These are phyloP conservation scores for Penstemon davidsonii DNA, from an alignment of 257 asterid species.

Conservation along the genomic window DNA sequence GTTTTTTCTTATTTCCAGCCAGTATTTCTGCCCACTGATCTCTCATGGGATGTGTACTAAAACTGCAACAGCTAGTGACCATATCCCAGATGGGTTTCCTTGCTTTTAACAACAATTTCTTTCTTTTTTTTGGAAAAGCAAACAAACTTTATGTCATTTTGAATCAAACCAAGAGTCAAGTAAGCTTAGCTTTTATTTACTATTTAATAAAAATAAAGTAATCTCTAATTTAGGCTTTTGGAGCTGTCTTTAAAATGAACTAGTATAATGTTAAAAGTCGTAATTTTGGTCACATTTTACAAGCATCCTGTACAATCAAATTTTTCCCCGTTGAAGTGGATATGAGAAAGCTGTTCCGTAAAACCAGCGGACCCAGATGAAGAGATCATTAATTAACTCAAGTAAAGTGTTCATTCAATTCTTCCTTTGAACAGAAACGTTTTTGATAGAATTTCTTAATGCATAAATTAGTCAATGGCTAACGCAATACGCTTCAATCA, in stretches of 20 bases:
- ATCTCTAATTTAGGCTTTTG: conserved; percentile 26
- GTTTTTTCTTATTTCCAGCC: conserved; percentile 48
- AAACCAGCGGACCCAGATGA: conserved; percentile 26
- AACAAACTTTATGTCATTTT: conserved; percentile 51
- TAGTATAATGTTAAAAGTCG: conserved; percentile 17
- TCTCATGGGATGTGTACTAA: conserved; percentile 40
- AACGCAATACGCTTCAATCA: background rate
- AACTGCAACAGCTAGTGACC: conserved; percentile 27
- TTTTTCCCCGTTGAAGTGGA: conserved; percentile 32
- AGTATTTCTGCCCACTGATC: conserved; percentile 45
- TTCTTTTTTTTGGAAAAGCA: conserved; percentile 39
- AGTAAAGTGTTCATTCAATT: conserved; percentile 22
- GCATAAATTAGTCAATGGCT: background rate
- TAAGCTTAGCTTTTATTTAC: conserved; percentile 20
- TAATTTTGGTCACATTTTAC: conserved; percentile 21
- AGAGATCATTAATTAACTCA: conserved; percentile 27
- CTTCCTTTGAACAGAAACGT: conserved; percentile 11
- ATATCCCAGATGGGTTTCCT: conserved; percentile 30
- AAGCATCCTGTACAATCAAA: conserved; percentile 30
- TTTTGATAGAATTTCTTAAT: background rate
- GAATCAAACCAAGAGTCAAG: conserved; percentile 34
- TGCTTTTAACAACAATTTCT: conserved; percentile 8
- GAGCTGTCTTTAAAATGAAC: conserved; percentile 15
- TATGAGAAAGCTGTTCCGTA: conserved; percentile 20
- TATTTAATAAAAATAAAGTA: background rate